Evolutionary conservation across 108 stramenopile genomes (phyloP), one percentile per base, ranked within the genome.

Genomic region (Chaetoceros tenuissimus): DNA sequence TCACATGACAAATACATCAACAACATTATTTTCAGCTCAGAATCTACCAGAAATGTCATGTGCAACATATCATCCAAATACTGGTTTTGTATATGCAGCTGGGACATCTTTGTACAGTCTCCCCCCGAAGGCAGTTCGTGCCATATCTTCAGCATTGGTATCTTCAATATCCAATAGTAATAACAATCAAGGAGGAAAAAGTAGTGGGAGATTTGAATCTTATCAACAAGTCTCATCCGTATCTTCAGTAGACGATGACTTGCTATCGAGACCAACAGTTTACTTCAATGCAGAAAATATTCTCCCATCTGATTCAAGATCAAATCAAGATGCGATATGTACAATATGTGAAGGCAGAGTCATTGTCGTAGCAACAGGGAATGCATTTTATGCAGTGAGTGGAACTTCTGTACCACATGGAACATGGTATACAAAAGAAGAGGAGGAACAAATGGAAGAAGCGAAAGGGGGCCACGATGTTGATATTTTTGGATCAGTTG

Each of bases 41-140:
- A 57, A 63, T 46, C 50, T 81, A 30, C 80, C 84, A 1, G 64
- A 85, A 25, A 74, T 87, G 55, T 75, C 73, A 16, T 74, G 79
- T 62, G 91, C 85, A 0, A 63, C 77, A 0, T 81, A 74, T 60
- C 81, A 81, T 70, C 51, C 79, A 3, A 46, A 62, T 31, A 57
- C 67, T 22, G 91, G 91, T 19, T 79, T 74, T 50, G 79, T 92
- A 1, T 77, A 84, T 53, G 80, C 81, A 1, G 75, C 84, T 16
- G 91, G 91, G 1, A 75, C 72, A 10, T 63, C 61, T 59, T 68
- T 75, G 18, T 70, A 51, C 63, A 77, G 63, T 34, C 34, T 64
- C 16, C 72, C 55, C 0, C 19, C 64, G 0, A 26, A 3, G n/a
- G 55, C 26, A 31, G 69, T 53, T 40, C 54, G 31, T 63, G 68